Percentiles rank a stretch among this genome's conserved stretches.
phyloP scores from a whole-genome alignment of 305 asterid genomes.

The Fraxinus latifolia region DNA sequence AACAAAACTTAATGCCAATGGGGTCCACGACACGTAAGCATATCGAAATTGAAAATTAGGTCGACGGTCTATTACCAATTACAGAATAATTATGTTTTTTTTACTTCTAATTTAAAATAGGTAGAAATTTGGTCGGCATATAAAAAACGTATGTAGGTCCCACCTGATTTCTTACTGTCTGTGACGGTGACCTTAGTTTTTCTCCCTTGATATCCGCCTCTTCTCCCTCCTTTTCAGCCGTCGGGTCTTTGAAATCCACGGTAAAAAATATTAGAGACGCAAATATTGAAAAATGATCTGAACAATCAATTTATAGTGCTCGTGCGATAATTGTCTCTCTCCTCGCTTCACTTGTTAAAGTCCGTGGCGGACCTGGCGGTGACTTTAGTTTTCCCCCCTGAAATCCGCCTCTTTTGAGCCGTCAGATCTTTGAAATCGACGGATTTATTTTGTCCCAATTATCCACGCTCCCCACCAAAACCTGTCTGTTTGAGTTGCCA shows the following conservation, averaged over 20 bases:
- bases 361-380: constrained; percentile 36
- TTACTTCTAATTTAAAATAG: not conserved
- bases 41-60: not conserved
- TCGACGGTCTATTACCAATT: not conserved
- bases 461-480: constrained; percentile 39
- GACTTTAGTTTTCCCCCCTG: constrained; percentile 33
- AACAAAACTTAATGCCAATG: not conserved
- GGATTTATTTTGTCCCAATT: constrained; percentile 26
- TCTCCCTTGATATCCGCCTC: not conserved
- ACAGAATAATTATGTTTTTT: not conserved
- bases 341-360: constrained; percentile 12
- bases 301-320: not conserved
- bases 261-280: not conserved
- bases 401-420: constrained; percentile 21
- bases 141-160: not conserved
- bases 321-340: not conserved
- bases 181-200: constrained; percentile 51
- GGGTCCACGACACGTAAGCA: not conserved
- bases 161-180: constrained; percentile 24
- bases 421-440: constrained; percentile 28
- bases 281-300: not conserved
- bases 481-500: constrained; percentile 38
- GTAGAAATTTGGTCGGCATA: not conserved
- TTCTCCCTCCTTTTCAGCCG: constrained; percentile 23
- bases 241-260: not conserved